These are phyloP conservation scores for Rhododendron simsii DNA, from an alignment of 148 eudicot species.

Conservation along the genomic window DNA sequence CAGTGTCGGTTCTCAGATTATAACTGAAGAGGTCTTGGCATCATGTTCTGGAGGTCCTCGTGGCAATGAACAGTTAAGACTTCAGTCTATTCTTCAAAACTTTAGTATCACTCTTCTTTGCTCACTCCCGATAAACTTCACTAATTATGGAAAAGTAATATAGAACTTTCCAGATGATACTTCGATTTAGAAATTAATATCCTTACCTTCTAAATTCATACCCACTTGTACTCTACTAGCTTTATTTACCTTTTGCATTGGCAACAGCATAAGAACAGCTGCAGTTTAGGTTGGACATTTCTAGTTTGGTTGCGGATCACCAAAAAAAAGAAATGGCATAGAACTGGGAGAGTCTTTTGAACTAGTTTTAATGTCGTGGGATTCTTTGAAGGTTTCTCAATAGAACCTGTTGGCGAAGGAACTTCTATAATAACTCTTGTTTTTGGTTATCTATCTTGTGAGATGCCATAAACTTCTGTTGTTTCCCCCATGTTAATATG, in stretches of 20 bases:
- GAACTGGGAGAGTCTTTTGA: background rate
- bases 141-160: background rate
- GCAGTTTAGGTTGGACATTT: background rate
- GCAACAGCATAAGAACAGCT: background rate
- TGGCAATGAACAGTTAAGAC: slow-evolving; percentile 87
- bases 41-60: slow-evolving; percentile 89
- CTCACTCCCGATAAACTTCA: background rate
- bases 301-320: background rate
- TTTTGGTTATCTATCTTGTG: background rate
- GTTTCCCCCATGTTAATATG: background rate
- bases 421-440: background rate
- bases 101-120: background rate
- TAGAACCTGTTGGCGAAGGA: background rate
- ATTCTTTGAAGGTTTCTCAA: background rate
- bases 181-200: background rate
- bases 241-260: background rate
- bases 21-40: slow-evolving; percentile 73
- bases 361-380: background rate
- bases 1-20: slow-evolving; percentile 57
- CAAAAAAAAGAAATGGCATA: background rate
- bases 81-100: background rate
- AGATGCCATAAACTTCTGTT: background rate
- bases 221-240: background rate
- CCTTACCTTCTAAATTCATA: background rate
- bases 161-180: background rate